A percentile compares a stretch with the other conserved stretches of the same genome.
Conservation (phyloP, 306 rosid species). For the Morella rubra region DNA sequence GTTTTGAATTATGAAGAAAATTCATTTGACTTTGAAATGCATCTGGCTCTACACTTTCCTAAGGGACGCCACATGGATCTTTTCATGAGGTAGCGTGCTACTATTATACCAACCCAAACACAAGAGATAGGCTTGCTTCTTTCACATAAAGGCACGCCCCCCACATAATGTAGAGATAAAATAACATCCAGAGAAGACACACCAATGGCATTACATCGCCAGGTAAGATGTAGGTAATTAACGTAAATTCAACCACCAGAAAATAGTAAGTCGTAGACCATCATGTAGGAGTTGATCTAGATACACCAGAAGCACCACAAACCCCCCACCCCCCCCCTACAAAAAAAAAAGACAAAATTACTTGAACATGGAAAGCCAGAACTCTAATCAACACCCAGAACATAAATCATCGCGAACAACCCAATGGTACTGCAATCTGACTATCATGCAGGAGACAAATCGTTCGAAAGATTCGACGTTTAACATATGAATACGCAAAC, state of each 20-base stretch:
- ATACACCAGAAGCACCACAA: constrained; percentile 4
- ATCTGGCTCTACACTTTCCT: constrained; percentile 29
- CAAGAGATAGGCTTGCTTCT: constrained; percentile 15
- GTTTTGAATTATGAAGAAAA: constrained; percentile 31
- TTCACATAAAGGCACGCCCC: not conserved
- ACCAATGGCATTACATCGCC: constrained; percentile 8
- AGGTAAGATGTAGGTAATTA: constrained; percentile 25
- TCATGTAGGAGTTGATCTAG: constrained; percentile 4
- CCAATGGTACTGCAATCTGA: constrained; percentile 24
- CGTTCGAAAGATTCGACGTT: constrained; percentile 25
- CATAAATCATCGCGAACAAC: constrained; percentile 4
- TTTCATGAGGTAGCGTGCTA: constrained; percentile 28
- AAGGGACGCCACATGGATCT: constrained; percentile 22
- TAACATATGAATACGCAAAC: constrained; percentile 20
- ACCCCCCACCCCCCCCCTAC: too few species aligned
- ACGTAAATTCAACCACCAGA: constrained; percentile 20
- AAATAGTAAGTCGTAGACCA: constrained; percentile 7
- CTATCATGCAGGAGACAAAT: constrained; percentile 23
- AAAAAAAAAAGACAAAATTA: constrained; percentile 16
- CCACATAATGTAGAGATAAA: constrained; percentile 27
- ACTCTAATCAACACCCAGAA: constrained; percentile 30
- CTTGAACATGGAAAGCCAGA: constrained; percentile 23
- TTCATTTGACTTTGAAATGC: constrained; percentile 44
- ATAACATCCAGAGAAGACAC: constrained; percentile 19
- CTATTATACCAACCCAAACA: constrained; percentile 13